phyloP scores from a whole-genome alignment of 495 filamentous ascomycete genomes.

The Daldinia loculata region DNA sequence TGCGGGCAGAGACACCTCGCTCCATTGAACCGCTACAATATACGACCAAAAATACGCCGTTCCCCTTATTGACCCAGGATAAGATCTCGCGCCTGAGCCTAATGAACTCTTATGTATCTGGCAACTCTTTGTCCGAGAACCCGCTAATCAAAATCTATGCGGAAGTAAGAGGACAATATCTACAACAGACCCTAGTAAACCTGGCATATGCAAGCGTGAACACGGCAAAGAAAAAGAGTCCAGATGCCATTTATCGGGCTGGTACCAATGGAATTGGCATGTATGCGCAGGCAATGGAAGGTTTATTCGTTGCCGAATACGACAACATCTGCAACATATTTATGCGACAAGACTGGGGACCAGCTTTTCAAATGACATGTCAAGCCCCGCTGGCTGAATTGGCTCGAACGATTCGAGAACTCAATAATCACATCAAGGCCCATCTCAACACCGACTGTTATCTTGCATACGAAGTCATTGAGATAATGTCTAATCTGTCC shows the following conservation, averaged over 20 bases:
- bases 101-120: slow-evolving; percentile 60
- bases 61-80: slow-evolving; percentile 59
- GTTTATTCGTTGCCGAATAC: slow-evolving; percentile 85
- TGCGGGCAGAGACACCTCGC: slow-evolving; percentile 72
- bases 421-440: slow-evolving; percentile 86
- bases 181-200: slow-evolving; percentile 80
- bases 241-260: slow-evolving; percentile 83
- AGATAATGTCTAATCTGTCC: slow-evolving; percentile 84
- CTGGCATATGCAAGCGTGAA: slow-evolving; percentile 87
- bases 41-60: slow-evolving; percentile 80
- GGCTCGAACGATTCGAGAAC: slow-evolving; percentile 82
- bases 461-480: slow-evolving; percentile 94
- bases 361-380: slow-evolving; percentile 79
- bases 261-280: slow-evolving; percentile 93
- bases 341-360: slow-evolving; percentile 80
- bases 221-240: slow-evolving; percentile 81
- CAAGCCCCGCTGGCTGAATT: slow-evolving; percentile 79
- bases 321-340: slow-evolving; percentile 88
- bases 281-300: slow-evolving; percentile 88
- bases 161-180: slow-evolving; percentile 84
- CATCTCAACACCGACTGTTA: slow-evolving; percentile 94
- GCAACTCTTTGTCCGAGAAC: slow-evolving; percentile 68
- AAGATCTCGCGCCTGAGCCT: slow-evolving; percentile 58
- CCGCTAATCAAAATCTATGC: slow-evolving; percentile 76
- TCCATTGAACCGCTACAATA: slow-evolving; percentile 90